These are phyloP conservation scores for Tetrahymena borealis DNA, from an alignment of 73 alveolate species.

Conservation along the genomic window DNA sequence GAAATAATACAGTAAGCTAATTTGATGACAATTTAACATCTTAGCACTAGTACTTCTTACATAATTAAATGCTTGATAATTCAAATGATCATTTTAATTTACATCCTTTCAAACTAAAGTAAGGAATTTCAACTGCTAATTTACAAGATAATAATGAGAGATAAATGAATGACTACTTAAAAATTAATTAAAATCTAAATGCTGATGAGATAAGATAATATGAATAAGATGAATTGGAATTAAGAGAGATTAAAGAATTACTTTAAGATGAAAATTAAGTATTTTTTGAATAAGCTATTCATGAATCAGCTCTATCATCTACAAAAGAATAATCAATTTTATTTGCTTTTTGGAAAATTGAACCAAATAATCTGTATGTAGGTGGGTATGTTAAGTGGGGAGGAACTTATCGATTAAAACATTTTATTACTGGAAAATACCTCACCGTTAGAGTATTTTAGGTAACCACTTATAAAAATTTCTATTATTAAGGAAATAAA, in stretches of 20 bases:
- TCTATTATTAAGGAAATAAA: no score
- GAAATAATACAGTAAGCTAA: neutral
- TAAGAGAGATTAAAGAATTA: neutral
- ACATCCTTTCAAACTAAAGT: neutral
- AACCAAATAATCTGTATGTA: neutral
- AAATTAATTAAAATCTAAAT: neutral
- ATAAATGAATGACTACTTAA: neutral
- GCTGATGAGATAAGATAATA: neutral
- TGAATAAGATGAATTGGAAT: neutral
- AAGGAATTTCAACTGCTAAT: neutral
- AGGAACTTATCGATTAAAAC: neutral
- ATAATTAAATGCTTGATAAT: neutral
- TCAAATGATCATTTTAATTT: neutral
- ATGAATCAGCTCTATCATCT: neutral
- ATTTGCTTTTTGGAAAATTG: neutral
- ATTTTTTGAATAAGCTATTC: neutral
- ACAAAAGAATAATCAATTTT: neutral
- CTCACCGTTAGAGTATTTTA: neutral
- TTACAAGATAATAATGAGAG: neutral
- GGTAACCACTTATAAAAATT: neutral
- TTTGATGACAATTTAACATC: neutral
- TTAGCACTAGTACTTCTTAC: neutral
- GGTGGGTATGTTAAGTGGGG: neutral
- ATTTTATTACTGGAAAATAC: neutral
- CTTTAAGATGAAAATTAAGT: neutral